Evolutionary conservation across 345 rosid genomes (phyloP).

Genomic region (Salix caprea): DNA sequence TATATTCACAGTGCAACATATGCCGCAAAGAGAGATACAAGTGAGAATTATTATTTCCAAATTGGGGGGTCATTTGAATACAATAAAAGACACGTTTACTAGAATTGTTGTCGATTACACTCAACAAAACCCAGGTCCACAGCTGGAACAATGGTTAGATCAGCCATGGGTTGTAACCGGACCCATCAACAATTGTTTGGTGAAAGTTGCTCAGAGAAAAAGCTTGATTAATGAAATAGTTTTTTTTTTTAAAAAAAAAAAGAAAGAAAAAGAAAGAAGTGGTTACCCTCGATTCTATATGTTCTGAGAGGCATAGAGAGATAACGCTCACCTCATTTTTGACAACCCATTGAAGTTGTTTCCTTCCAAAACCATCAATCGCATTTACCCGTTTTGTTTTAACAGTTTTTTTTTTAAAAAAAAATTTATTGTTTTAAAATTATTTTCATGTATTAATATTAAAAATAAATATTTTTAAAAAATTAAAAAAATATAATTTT

Average conservation of each 20-base stretch:
- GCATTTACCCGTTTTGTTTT: conserved; percentile 8
- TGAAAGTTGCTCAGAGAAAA: conserved; percentile 8
- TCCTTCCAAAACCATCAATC: conserved; percentile 38
- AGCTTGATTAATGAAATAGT: background rate
- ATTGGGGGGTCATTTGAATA: background rate
- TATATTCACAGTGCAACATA: conserved; percentile 13
- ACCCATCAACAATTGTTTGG: conserved; percentile 23
- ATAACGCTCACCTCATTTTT: conserved; percentile 18
- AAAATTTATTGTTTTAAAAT: no score
- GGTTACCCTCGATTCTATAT: background rate
- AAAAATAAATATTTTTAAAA: no score
- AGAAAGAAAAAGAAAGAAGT: background rate
- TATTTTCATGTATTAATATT: no score
- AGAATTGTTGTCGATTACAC: background rate
- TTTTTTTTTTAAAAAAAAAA: no score
- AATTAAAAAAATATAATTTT: no score
- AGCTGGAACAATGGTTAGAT: background rate
- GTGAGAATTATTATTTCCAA: background rate
- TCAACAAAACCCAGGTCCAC: background rate
- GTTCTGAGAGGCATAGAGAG: background rate
- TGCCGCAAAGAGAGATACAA: conserved; percentile 9
- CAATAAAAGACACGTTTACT: background rate
- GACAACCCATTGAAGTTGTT: conserved; percentile 32
- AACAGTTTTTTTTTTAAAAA: no score
- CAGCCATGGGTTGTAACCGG: conserved; percentile 11